phyloP scores from a whole-genome alignment of 106 monocot genomes.

The Dendrobium officinale region DNA sequence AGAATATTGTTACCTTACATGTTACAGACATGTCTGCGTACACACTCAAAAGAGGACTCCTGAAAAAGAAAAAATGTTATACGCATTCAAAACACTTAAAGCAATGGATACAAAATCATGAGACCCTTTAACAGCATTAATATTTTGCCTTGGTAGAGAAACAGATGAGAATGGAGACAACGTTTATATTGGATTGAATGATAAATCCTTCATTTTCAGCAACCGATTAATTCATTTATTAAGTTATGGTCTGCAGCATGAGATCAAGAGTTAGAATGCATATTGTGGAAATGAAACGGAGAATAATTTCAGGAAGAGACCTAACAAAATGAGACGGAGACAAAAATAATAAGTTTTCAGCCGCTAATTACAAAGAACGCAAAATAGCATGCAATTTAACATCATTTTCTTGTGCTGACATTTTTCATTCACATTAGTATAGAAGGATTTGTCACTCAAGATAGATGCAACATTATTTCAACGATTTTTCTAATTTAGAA shows the following conservation, averaged over 20 bases:
- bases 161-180: neutral
- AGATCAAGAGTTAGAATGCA: neutral
- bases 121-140: neutral
- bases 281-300: neutral
- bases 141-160: neutral
- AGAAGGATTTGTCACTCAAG: neutral
- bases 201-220: neutral
- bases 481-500: neutral
- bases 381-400: neutral
- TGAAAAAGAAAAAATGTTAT: conserved; percentile 24
- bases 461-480: neutral
- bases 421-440: neutral
- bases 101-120: neutral
- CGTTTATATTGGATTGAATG: conserved; percentile 1
- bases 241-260: neutral
- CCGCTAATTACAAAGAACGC: too few relatives aligned
- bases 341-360: too few relatives aligned
- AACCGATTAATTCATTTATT: neutral
- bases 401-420: neutral
- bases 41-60: conserved; percentile 91
- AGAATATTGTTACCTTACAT: conserved; percentile 65
- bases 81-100: neutral
- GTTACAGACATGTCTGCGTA: conserved; percentile 97
- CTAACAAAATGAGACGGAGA: neutral
- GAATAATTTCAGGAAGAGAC: conserved; percentile 2